phyloP scores from a whole-genome alignment of 768 basidiomycete genomes.

The Lactarius deliciosus region DNA sequence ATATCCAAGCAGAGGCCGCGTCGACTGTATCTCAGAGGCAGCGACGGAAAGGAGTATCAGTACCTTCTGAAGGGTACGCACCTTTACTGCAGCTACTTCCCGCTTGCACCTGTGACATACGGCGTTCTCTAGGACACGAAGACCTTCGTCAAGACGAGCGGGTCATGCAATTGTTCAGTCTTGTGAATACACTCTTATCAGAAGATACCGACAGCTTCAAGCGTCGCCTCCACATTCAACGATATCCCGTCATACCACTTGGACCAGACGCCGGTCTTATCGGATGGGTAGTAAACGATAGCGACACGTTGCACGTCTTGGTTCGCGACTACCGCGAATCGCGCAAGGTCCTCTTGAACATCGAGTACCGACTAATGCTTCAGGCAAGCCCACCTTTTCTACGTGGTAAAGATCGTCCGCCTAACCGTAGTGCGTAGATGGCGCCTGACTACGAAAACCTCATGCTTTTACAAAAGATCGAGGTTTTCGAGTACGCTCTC shows the following conservation, averaged over 20 bases:
- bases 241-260: constrained; percentile 88
- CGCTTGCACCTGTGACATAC: neutral
- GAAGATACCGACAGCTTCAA: constrained; percentile 96
- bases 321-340: constrained; percentile 96
- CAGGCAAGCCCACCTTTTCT: constrained; percentile 55
- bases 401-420: neutral
- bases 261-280: constrained; percentile 93
- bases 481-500: constrained; percentile 97
- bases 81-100: neutral
- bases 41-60: constrained; percentile 91
- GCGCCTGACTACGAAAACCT: constrained; percentile 97
- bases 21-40: constrained; percentile 80
- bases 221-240: constrained; percentile 91
- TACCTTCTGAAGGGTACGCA: constrained; percentile 81
- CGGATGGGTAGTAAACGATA: constrained; percentile 89
- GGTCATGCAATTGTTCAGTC: constrained; percentile 98
- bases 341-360: constrained; percentile 93
- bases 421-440: constrained; percentile 60
- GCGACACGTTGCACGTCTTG: constrained; percentile 93
- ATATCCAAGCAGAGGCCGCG: constrained; percentile 96
- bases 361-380: constrained; percentile 98
- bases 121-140: constrained; percentile 72
- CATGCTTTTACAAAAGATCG: constrained; percentile 93
- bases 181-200: constrained; percentile 91
- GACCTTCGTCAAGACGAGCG: constrained; percentile 98